Conservation (phyloP, 345 rosid species). For the Murraya koenigii region DNA sequence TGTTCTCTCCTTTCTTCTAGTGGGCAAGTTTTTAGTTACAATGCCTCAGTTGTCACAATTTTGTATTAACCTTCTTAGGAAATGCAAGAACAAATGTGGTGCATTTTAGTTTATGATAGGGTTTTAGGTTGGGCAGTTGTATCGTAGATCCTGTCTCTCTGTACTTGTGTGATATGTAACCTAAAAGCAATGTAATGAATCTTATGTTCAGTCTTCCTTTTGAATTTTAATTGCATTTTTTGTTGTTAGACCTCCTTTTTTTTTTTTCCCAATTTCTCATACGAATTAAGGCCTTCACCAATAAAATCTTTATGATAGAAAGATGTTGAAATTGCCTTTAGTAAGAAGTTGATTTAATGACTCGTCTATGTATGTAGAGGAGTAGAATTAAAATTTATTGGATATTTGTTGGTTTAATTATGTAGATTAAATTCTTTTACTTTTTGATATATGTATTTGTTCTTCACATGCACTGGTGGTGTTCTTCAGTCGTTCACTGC, state of each 20-base stretch:
- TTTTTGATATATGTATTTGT: not conserved
- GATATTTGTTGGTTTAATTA: not conserved
- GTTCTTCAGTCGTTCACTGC: not conserved
- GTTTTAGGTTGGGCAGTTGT: conserved; percentile 6
- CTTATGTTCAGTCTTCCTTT: not conserved
- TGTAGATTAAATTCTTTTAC: not conserved
- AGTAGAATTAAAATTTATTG: not conserved
- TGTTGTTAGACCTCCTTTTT: too few relatives aligned
- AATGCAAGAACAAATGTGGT: conserved; percentile 22
- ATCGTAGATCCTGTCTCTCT: conserved; percentile 10
- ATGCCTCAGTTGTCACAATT: conserved; percentile 30
- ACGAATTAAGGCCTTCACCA: too few relatives aligned
- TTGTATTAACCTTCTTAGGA: conserved; percentile 30
- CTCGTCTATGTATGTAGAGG: not conserved
- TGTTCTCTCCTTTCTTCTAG: not conserved
- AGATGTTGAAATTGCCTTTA: not conserved
- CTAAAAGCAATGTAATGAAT: conserved; percentile 14
- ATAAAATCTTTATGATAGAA: too few relatives aligned
- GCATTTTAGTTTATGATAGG: conserved; percentile 28
- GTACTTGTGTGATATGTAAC: conserved; percentile 28
- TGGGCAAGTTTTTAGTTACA: not conserved
- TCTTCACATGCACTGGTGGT: not conserved
- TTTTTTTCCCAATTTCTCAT: too few relatives aligned
- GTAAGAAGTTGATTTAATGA: not conserved
- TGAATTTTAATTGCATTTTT: not conserved